Conservation (phyloP, 257 asterid species). For the Lithospermum erythrorhizon region DNA sequence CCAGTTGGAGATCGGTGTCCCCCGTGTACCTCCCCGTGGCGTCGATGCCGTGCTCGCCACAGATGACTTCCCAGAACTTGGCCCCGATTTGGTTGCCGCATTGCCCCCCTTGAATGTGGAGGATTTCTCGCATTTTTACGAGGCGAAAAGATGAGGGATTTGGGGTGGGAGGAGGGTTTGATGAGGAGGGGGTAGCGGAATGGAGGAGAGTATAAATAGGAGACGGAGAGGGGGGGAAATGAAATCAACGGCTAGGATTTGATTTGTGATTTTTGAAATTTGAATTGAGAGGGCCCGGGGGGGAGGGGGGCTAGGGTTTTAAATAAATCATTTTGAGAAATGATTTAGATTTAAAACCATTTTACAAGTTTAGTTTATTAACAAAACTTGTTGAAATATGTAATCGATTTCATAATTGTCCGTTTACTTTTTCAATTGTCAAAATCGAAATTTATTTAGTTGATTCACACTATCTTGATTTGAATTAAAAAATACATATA, state of each 20-base stretch:
- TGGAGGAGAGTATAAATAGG: too few species aligned
- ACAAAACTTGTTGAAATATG: too few species aligned
- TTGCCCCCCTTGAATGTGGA: conserved; percentile 46
- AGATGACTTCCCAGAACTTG: conserved; percentile 45
- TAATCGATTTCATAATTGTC: too few species aligned
- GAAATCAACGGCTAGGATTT: neutral
- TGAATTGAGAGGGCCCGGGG: neutral
- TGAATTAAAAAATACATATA: too few species aligned
- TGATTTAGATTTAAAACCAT: too few species aligned
- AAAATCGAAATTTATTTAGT: too few species aligned
- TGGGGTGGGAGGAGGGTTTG: neutral
- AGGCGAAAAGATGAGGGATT: neutral
- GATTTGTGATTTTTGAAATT: neutral
- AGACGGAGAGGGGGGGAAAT: neutral
- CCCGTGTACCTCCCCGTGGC: conserved; percentile 33
- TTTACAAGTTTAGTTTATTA: too few species aligned
- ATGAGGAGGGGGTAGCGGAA: neutral
- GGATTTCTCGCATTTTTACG: conserved; percentile 34
- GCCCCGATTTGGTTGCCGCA: conserved; percentile 48
- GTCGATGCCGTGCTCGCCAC: conserved; percentile 40
- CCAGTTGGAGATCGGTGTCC: conserved; percentile 29
- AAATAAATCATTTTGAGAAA: neutral
- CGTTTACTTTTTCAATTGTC: too few species aligned
- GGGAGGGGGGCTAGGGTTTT: conserved; percentile 4
- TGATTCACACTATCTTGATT: too few species aligned